phyloP scores from a whole-genome alignment of 169 alveolate genomes.

The Eimeria maxima region DNA sequence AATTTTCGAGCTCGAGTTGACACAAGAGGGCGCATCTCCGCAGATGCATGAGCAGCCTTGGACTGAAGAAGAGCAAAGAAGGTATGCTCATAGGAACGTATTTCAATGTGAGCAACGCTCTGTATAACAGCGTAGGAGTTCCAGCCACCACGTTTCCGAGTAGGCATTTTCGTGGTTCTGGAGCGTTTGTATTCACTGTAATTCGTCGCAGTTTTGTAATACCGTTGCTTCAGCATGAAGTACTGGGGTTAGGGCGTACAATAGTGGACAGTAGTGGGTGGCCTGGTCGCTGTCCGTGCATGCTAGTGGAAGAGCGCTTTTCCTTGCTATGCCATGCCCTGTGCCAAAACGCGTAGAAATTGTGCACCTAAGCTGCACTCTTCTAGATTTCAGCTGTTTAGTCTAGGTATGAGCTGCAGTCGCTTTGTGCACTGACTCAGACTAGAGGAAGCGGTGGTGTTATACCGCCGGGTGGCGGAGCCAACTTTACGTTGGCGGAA shows the following conservation, averaged over 20 bases:
- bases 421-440: slow-evolving; percentile 28
- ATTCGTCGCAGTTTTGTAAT: neutral
- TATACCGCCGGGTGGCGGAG: slow-evolving; percentile 78
- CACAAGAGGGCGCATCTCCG: neutral
- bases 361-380: neutral
- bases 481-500: slow-evolving; percentile 81
- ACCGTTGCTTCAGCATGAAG: neutral
- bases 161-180: neutral
- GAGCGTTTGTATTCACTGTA: neutral
- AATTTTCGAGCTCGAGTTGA: slow-evolving; percentile 33
- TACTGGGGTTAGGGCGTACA: neutral
- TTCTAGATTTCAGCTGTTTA: neutral
- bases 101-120: neutral
- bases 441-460: slow-evolving; percentile 84
- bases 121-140: neutral
- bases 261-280: neutral
- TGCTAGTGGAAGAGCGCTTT: neutral
- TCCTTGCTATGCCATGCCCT: neutral
- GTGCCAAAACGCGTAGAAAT: neutral
- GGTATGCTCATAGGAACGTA: neutral
- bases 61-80: slow-evolving; percentile 75
- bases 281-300: neutral
- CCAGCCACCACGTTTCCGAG: neutral
- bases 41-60: slow-evolving; percentile 39
- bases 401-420: neutral